phyloP scores from a whole-genome alignment of 495 filamentous ascomycete genomes.

The Penicillium maclennaniae region DNA sequence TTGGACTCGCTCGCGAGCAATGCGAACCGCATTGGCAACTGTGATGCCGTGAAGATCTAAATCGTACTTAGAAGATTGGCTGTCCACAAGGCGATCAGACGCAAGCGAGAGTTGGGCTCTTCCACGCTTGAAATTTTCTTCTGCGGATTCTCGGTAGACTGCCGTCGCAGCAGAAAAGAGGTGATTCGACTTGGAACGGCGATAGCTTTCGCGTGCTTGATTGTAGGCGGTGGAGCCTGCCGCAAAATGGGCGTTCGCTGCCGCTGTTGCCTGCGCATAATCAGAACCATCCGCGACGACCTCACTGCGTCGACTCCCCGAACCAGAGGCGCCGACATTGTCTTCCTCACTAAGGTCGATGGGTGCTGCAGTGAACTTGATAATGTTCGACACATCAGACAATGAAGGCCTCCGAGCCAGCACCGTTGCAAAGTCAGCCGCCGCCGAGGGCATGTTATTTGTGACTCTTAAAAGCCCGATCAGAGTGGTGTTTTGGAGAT shows the following conservation, averaged over 20 bases:
- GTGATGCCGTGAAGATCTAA: constrained; percentile 84
- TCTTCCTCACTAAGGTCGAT: constrained; percentile 29
- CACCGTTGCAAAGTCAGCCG: constrained; percentile 57
- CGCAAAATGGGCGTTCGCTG: constrained; percentile 35
- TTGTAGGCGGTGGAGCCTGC: constrained; percentile 48
- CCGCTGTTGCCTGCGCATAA: constrained; percentile 24
- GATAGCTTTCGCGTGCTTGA: constrained; percentile 57
- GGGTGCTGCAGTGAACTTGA: constrained; percentile 37
- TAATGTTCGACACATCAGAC: constrained; percentile 37
- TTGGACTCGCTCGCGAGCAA: constrained; percentile 61
- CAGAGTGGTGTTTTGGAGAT: constrained; percentile 40
- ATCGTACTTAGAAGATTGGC: constrained; percentile 50
- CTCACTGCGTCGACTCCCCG: constrained; percentile 1
- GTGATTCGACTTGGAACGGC: constrained; percentile 59
- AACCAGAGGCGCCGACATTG: neutral
- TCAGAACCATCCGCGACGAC: constrained; percentile 12
- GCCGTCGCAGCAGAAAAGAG: constrained; percentile 64
- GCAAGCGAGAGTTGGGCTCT: constrained; percentile 43
- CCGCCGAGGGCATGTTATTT: constrained; percentile 50
- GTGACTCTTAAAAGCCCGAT: constrained; percentile 53
- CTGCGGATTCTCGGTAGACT: constrained; percentile 59
- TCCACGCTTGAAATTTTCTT: constrained; percentile 46
- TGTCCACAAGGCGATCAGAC: constrained; percentile 59
- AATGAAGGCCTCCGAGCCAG: constrained; percentile 29
- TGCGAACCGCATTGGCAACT: constrained; percentile 73